Evolutionary conservation across 495 filamentous ascomycete genomes (phyloP).

Genomic region (Neurospora pannonica): DNA sequence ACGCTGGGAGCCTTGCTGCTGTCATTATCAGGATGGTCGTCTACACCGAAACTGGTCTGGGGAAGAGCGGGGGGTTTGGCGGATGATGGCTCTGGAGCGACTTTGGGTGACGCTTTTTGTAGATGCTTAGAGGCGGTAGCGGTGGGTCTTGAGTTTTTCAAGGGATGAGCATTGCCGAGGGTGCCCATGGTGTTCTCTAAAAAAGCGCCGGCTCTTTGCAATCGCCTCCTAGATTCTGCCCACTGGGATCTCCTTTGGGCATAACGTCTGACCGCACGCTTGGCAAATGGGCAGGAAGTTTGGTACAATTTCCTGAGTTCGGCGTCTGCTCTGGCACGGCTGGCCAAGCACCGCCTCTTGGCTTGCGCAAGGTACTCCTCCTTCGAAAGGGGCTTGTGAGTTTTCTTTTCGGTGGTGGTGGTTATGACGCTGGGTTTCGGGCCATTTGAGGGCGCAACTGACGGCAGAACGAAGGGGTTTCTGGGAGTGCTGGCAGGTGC

Average conservation of each 20-base stretch:
- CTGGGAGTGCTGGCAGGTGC: neutral
- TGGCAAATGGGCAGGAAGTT: neutral
- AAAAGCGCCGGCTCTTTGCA: neutral
- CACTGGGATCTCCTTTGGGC: neutral
- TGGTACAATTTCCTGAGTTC: conserved; percentile 1
- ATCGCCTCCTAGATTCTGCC: neutral
- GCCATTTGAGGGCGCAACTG: neutral
- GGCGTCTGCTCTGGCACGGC: neutral
- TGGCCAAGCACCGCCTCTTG: neutral
- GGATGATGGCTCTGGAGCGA: neutral
- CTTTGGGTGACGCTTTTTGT: neutral
- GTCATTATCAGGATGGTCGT: neutral
- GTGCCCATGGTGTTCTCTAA: neutral
- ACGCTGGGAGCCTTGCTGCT: neutral
- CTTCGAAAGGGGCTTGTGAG: neutral
- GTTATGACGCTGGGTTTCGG: too few species aligned
- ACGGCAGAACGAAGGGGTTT: neutral
- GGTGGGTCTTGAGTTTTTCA: neutral
- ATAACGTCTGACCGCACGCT: neutral
- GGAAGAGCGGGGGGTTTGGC: neutral
- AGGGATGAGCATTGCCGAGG: neutral
- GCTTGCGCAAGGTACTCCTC: neutral
- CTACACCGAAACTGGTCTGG: neutral
- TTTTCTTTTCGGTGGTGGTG: neutral
- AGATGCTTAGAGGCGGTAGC: neutral